phyloP scores from a whole-genome alignment of 164 flowering plant genomes.

The Chimonanthus praecox region DNA sequence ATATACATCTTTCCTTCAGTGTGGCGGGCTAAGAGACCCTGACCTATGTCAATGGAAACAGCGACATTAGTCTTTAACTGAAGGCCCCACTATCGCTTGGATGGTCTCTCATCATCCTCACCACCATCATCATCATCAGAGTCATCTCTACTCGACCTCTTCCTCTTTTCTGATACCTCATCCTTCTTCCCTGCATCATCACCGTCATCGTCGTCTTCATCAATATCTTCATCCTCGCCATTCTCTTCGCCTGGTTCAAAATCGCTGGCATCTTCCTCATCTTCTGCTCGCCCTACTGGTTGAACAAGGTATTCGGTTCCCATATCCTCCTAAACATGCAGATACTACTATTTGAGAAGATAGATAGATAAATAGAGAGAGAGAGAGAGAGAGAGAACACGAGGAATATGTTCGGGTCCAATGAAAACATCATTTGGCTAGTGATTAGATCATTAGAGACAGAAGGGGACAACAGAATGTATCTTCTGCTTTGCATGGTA shows the following conservation, averaged over 20 bases:
- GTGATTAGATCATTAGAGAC: background rate
- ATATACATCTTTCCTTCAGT: background rate
- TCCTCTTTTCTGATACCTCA: slow-evolving; percentile 54
- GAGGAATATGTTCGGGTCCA: background rate
- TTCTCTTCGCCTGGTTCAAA: slow-evolving; percentile 69
- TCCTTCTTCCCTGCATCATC: slow-evolving; percentile 36
- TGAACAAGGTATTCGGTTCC: slow-evolving; percentile 69
- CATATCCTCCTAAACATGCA: slow-evolving; percentile 46
- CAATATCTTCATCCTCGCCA: slow-evolving; percentile 60
- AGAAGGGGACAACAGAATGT: background rate
- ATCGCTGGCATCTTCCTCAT: slow-evolving; percentile 81
- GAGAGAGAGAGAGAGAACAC: background rate
- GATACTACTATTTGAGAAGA: background rate
- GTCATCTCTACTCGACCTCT: slow-evolving; percentile 45
- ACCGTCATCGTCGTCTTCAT: slow-evolving; percentile 40
- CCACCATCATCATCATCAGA: slow-evolving; percentile 56
- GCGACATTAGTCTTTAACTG: slow-evolving; percentile 21
- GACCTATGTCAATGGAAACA: slow-evolving; percentile 28
- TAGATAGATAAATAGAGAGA: background rate
- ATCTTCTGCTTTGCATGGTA: background rate
- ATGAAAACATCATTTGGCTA: background rate
- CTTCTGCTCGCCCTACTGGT: slow-evolving; percentile 64
- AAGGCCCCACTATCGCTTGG: slow-evolving; percentile 53
- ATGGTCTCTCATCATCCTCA: slow-evolving; percentile 74
- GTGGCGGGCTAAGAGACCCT: slow-evolving; percentile 15